Evolutionary conservation across 78 protist species (phyloP), one percentile per base, ranked within the genome.

Genomic region (Dictyostelium capitatum): DNA sequence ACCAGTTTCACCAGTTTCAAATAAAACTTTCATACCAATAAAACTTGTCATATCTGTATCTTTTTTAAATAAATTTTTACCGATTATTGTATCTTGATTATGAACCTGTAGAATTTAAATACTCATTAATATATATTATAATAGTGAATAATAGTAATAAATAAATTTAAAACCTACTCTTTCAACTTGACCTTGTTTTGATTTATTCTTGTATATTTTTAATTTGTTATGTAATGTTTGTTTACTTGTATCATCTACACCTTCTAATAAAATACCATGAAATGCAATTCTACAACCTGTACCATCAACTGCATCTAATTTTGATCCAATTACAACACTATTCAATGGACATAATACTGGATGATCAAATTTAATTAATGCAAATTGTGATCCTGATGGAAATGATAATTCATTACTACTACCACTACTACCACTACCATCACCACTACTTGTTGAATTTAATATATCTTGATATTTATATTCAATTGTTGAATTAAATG

Each of bases 211-310:
- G 50, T 30, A 83, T 32, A 89, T 92, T 15, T 50, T 78, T 30
- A 95, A 62, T 28, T 25, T 7, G 23, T 64, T 9, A 79, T 59
- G 10, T 3, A 77, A 59, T 20, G 20, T 32, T 67, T 75, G 46
- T 75, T 50, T 75, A 41, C 20, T 79, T 17, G 30, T 50, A 15
- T 51, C 90, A 46, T 57, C 90, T 5, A 53, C 32, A 43, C 69
- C 25, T 17, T 37, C 17, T 53, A 79, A 6, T 28, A 77, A 48
- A 5, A 7, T 46, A 12, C 98, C 98, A 62, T 67, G 74, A 20
- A 97, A 97, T 1, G 98, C 97, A 17, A 97, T 79, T 30, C 98
- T 83, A 89, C 98, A 98, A 6, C 74, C 32, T 25, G 90, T 80
- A 0, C 82, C 54, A 82, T 89, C 94, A 8, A 83, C 3, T 11